phyloP scores from a whole-genome alignment of 2,329 filamentous ascomycete species.

The Talaromyces piceae region DNA sequence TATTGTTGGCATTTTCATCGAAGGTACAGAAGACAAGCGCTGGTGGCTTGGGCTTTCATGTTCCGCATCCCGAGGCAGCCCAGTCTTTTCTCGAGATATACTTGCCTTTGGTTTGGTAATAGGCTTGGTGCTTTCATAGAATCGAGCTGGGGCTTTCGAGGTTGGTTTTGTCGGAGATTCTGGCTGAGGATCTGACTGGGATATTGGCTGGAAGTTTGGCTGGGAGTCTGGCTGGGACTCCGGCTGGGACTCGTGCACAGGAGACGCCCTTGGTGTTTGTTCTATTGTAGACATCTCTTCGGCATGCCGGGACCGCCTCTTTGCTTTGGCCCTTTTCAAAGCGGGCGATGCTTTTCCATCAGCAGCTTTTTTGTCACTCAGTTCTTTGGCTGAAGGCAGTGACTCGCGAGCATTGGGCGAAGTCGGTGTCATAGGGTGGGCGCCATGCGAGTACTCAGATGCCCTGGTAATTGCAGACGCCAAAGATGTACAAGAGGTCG shows the following conservation, averaged over 20 bases:
- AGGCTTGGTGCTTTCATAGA: conserved; percentile 4
- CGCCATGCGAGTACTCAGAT: conserved; percentile 24
- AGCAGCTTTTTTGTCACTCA: conserved; percentile 16
- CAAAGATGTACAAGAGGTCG: conserved; percentile 22
- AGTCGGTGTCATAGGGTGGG: conserved; percentile 15
- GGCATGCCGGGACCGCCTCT: conserved; percentile 32
- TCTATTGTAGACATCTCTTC: conserved; percentile 24
- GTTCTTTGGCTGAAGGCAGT: conserved; percentile 22
- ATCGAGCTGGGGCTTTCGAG: conserved; percentile 9
- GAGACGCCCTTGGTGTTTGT: conserved; percentile 17
- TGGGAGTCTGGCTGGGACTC: no score
- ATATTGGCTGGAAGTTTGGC: no score
- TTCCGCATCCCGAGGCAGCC: conserved; percentile 20
- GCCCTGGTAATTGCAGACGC: conserved; percentile 26
- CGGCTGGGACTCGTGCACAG: conserved; percentile 15
- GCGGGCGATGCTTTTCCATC: conserved; percentile 27
- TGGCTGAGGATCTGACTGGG: no score
- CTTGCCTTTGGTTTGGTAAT: conserved; percentile 2
- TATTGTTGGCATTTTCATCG: conserved; percentile 37
- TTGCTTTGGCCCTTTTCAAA: conserved; percentile 35
- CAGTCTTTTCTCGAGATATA: conserved; percentile 14
- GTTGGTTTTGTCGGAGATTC: conserved; percentile 11
- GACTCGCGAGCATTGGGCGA: conserved; percentile 19
- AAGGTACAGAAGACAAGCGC: conserved; percentile 42
- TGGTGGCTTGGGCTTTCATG: conserved; percentile 24